These are phyloP conservation scores for Sphaerobolus stellatus DNA, from an alignment of 1,284 basidiomycete species.

Conservation along the genomic window DNA sequence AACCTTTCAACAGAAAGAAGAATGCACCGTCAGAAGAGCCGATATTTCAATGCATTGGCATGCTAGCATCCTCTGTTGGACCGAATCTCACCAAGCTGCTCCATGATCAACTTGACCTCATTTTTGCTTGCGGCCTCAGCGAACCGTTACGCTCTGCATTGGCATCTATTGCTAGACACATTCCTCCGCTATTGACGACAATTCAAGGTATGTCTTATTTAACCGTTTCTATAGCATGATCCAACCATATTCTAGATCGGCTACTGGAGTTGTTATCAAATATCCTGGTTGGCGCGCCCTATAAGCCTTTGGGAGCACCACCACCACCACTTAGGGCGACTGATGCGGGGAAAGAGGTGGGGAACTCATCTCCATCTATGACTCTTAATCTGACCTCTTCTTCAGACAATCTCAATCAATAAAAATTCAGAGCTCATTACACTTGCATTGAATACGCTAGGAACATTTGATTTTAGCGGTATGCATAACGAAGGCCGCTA, in stretches of 20 bases:
- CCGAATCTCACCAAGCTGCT: conserved; percentile 94
- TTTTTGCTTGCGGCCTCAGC: conserved; percentile 94
- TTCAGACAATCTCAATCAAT: conserved; percentile 30
- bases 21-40: conserved; percentile 92
- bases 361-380: neutral
- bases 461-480: conserved; percentile 95
- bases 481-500: conserved; percentile 21
- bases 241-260: conserved; percentile 56
- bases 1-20: conserved; percentile 65
- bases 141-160: conserved; percentile 88
- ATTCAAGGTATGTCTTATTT: conserved; percentile 72
- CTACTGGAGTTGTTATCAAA: conserved; percentile 81
- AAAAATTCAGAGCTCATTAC: conserved; percentile 78
- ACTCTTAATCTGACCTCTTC: conserved; percentile 14
- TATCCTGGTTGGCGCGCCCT: conserved; percentile 80
- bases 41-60: conserved; percentile 97
- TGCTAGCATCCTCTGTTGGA: conserved; percentile 94
- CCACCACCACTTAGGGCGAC: conserved; percentile 47
- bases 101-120: conserved; percentile 95
- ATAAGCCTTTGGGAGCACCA: conserved; percentile 84
- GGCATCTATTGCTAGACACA: conserved; percentile 82
- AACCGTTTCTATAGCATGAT: neutral
- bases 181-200: conserved; percentile 87
- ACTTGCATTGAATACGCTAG: conserved; percentile 85
- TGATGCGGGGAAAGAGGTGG: conserved; percentile 35